Percentiles rank a stretch among this genome's conserved stretches.
Conservation (phyloP, 371 early-diverging fungal genomes). For the Dipsacomyces acuminosporus region DNA sequence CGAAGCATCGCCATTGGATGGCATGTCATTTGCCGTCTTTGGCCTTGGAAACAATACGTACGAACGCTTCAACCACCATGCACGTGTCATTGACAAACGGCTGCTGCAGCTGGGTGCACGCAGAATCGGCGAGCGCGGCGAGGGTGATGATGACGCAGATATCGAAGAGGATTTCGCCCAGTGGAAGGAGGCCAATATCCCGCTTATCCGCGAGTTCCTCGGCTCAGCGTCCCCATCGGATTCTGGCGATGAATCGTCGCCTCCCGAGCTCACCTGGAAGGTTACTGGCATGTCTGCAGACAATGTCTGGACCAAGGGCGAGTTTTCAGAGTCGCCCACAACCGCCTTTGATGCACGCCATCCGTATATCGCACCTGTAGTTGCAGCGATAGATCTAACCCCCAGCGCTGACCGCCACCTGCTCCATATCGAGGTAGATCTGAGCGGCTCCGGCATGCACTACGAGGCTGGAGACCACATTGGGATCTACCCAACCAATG, state of each 20-base stretch:
- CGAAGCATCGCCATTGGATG: constrained; percentile 55
- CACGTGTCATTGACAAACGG: constrained; percentile 60
- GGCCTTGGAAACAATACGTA: constrained; percentile 98
- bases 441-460: constrained; percentile 66
- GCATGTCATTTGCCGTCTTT: constrained; percentile 75
- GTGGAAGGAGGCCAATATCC: constrained; percentile 87
- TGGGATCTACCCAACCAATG: constrained; percentile 89
- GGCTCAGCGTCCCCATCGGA: constrained; percentile 57
- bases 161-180: constrained; percentile 92
- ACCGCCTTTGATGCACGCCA: constrained; percentile 37
- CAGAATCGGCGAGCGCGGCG: constrained; percentile 78
- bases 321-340: constrained; percentile 21
- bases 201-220: constrained; percentile 67
- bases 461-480: constrained; percentile 95
- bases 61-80: constrained; percentile 89
- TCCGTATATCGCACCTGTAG: constrained; percentile 37
- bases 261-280: constrained; percentile 49
- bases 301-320: constrained; percentile 33
- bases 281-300: constrained; percentile 23
- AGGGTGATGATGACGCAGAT: constrained; percentile 94
- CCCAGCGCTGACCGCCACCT: constrained; percentile 69
- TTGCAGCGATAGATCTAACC: constrained; percentile 55
- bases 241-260: constrained; percentile 29
- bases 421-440: constrained; percentile 89
- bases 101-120: constrained; percentile 67